phyloP scores from a whole-genome alignment of 176 grass and related monocot genomes.

The Paspalum notatum region DNA sequence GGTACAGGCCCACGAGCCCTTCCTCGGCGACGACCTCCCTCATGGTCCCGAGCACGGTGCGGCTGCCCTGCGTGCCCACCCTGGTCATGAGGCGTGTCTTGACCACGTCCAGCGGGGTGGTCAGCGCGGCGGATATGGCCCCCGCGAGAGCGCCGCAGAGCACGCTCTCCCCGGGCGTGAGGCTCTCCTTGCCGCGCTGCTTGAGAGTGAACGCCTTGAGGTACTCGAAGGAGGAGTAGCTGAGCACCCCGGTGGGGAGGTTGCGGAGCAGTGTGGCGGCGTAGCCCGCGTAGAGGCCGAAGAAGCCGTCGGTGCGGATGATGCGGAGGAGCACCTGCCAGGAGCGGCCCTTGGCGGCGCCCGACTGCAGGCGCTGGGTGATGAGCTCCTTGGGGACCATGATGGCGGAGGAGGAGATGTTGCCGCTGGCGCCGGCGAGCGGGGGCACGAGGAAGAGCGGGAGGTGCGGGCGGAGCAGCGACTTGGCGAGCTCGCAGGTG shows the following conservation, averaged over 20 bases:
- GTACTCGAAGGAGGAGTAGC: constrained; percentile 98
- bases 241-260: constrained; percentile 72
- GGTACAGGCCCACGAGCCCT: constrained; percentile 64
- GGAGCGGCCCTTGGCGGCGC: constrained; percentile 62
- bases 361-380: constrained; percentile 92
- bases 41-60: constrained; percentile 74
- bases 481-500: constrained; percentile 93
- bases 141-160: constrained; percentile 80
- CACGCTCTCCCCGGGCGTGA: constrained; percentile 77
- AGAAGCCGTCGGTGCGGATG: constrained; percentile 63
- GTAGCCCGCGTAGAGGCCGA: constrained; percentile 85
- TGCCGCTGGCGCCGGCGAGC: constrained; percentile 80
- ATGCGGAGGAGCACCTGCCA: constrained; percentile 78
- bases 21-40: constrained; percentile 77
- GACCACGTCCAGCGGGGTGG: constrained; percentile 83
- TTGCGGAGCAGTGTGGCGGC: constrained; percentile 89
- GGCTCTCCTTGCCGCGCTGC: constrained; percentile 35
- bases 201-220: constrained; percentile 76
- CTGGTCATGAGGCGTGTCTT: constrained; percentile 97
- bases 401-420: constrained; percentile 83
- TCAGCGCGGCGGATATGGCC: constrained; percentile 75
- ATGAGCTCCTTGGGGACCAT: constrained; percentile 99
- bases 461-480: constrained; percentile 53
- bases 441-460: constrained; percentile 75
- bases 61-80: constrained; percentile 49